These are phyloP conservation scores for Crithidia bombi DNA, from an alignment of 208 protist species.

Conservation along the genomic window DNA sequence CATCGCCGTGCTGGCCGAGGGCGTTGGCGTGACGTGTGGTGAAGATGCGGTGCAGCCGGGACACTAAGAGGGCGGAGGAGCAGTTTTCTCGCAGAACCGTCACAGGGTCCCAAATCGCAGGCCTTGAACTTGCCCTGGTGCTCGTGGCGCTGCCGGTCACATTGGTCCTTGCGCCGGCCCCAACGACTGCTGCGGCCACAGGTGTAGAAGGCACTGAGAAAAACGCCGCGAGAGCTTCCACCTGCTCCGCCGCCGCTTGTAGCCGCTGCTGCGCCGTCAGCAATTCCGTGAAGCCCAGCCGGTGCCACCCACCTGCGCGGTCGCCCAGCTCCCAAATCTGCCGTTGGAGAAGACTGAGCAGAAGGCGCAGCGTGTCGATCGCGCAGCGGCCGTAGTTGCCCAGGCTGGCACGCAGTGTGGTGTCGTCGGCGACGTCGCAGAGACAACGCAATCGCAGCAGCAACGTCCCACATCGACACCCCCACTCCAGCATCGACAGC, in stretches of 20 bases:
- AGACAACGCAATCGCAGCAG: constrained; percentile 65
- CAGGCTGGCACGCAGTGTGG: constrained; percentile 47
- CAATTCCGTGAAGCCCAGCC: constrained; percentile 61
- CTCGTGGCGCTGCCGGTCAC: neutral
- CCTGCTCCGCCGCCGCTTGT: constrained; percentile 38
- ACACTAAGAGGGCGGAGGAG: constrained; percentile 71
- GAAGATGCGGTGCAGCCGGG: constrained; percentile 53
- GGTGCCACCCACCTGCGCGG: constrained; percentile 50
- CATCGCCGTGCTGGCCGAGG: constrained; percentile 31
- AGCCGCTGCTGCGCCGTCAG: constrained; percentile 56
- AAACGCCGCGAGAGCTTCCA: constrained; percentile 55
- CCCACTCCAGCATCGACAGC: constrained; percentile 62
- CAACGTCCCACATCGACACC: constrained; percentile 73
- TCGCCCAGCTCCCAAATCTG: constrained; percentile 53
- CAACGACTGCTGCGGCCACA: neutral
- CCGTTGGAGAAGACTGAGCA: constrained; percentile 50
- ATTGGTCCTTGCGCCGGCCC: neutral
- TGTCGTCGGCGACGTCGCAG: constrained; percentile 46
- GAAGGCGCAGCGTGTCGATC: constrained; percentile 51
- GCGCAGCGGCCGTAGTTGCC: constrained; percentile 80
- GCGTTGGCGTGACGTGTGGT: constrained; percentile 37
- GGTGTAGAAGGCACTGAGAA: constrained; percentile 45
- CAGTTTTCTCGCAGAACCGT: constrained; percentile 28
- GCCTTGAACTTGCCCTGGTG: neutral
- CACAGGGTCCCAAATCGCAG: constrained; percentile 28